Percentiles rank a stretch among this genome's conserved stretches.
These are phyloP conservation scores for Acanthamoeba triangularis DNA, from an alignment of 208 protist species.

Conservation along the genomic window DNA sequence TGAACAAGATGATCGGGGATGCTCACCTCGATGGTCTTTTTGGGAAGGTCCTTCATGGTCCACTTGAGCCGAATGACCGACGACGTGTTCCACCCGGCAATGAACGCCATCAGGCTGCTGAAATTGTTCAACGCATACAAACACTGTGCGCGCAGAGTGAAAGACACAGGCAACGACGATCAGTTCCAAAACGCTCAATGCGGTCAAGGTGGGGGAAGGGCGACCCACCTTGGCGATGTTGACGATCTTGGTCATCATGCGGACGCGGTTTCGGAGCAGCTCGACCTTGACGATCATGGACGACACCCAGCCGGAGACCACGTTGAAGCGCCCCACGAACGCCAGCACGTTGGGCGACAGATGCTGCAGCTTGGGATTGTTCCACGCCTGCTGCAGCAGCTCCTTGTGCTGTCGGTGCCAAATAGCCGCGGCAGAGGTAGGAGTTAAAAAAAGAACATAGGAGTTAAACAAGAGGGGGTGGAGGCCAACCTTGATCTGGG, in stretches of 20 bases:
- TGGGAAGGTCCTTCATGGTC: constrained; percentile 57
- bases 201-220: not conserved
- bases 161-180: not conserved
- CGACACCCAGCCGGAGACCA: constrained; percentile 58
- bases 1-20: not conserved
- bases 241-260: constrained; percentile 57
- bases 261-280: constrained; percentile 33
- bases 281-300: constrained; percentile 37
- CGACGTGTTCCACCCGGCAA: constrained; percentile 66
- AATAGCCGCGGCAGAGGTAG: not conserved
- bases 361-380: constrained; percentile 65
- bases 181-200: not conserved
- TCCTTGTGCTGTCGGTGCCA: constrained; percentile 20
- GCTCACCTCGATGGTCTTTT: constrained; percentile 6
- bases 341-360: constrained; percentile 67
- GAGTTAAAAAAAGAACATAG: not conserved
- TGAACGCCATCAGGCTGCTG: constrained; percentile 69
- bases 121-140: constrained; percentile 70
- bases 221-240: constrained; percentile 65
- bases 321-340: constrained; percentile 70
- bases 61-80: constrained; percentile 61
- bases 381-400: constrained; percentile 58
- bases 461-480: not conserved
- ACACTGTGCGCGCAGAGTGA: not conserved
- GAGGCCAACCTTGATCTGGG: constrained; percentile 38